phyloP scores from a whole-genome alignment of 352 stramenopile genomes.

The Stephanocyclus meneghinianus region DNA sequence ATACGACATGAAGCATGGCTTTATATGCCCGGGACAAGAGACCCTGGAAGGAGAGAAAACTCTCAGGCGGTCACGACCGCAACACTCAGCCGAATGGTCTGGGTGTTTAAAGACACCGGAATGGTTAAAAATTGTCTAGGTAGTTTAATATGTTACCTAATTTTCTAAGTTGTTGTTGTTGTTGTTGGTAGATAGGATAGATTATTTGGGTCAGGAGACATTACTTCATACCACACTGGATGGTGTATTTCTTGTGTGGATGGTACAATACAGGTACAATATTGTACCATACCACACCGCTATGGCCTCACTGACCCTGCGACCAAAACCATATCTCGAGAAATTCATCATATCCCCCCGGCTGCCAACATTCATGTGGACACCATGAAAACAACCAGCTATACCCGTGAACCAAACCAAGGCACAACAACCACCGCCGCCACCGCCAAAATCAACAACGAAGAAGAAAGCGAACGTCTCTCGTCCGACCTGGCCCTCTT shows the following conservation, averaged over 20 bases:
- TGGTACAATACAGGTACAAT: too few species aligned
- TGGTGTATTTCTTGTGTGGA: too few species aligned
- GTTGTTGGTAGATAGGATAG: too few species aligned
- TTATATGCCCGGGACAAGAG: background rate
- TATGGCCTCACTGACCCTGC: background rate
- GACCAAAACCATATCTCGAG: background rate
- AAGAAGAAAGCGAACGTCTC: slow-evolving; percentile 64
- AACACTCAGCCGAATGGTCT: background rate
- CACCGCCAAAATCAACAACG: too few species aligned
- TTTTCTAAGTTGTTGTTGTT: slow-evolving; percentile 2
- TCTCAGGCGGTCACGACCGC: background rate
- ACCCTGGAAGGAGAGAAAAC: background rate
- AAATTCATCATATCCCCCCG: background rate
- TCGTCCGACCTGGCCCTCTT: slow-evolving; percentile 79
- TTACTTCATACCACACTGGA: too few species aligned
- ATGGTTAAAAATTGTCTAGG: background rate
- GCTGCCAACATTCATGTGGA: too few species aligned
- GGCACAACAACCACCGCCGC: too few species aligned
- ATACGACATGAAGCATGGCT: background rate
- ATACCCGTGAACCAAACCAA: too few species aligned
- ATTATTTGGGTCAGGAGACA: too few species aligned
- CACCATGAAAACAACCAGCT: too few species aligned
- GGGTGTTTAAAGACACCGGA: background rate
- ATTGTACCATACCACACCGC: too few species aligned
- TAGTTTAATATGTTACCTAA: background rate